These are phyloP conservation scores for Cladophialophora bantiana DNA, from an alignment of 2,329 filamentous ascomycete species.

Conservation along the genomic window DNA sequence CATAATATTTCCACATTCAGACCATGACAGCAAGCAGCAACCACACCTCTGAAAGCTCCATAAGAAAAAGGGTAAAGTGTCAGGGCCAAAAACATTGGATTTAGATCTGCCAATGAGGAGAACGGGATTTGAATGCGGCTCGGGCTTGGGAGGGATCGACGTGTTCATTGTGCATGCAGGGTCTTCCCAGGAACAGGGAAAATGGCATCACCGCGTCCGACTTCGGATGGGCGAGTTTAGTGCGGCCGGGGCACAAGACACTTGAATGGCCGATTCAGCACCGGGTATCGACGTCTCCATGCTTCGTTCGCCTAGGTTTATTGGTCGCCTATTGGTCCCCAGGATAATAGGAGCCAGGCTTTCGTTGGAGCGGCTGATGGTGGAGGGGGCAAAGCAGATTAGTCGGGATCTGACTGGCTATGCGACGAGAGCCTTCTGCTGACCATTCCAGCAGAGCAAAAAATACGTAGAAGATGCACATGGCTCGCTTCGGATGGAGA, in stretches of 20 bases:
- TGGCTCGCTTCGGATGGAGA: constrained; percentile 14
- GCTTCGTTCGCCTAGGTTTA: neutral
- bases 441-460: neutral
- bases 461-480: constrained; percentile 5
- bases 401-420: constrained; percentile 2
- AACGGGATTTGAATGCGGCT: constrained; percentile 30
- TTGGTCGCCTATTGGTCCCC: constrained; percentile 10
- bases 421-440: neutral
- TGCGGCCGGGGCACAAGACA: constrained; percentile 16
- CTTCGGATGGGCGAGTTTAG: constrained; percentile 34
- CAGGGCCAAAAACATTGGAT: neutral
- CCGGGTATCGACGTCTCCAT: neutral
- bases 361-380: constrained; percentile 7
- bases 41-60: constrained; percentile 3
- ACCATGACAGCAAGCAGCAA: neutral
- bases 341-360: neutral
- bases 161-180: constrained; percentile 31
- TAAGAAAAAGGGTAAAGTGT: neutral
- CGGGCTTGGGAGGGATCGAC: constrained; percentile 13
- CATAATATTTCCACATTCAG: constrained; percentile 1
- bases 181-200: constrained; percentile 23
- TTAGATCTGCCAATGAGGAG: constrained; percentile 20
- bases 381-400: constrained; percentile 6
- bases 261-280: constrained; percentile 1
- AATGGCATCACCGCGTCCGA: constrained; percentile 23